Evolutionary conservation across 345 rosid species (phyloP).

Genomic region (Eucalyptus pauciflora): DNA sequence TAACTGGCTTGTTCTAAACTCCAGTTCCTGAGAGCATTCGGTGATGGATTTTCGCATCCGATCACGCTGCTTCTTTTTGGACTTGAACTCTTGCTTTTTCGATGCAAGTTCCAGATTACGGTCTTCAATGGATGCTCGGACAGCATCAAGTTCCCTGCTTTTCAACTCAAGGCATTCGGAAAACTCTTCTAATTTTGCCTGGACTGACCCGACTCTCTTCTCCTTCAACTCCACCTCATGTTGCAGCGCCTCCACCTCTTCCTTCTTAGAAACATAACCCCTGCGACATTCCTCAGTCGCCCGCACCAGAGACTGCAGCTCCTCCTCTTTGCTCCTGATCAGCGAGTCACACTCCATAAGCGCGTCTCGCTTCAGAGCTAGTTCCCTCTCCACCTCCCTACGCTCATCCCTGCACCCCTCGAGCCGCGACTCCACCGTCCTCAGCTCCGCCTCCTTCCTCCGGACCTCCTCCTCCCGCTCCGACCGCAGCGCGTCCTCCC

Average conservation of each 20-base stretch:
- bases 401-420: background rate
- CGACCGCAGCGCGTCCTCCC: background rate
- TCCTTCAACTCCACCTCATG: background rate
- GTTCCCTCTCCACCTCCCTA: background rate
- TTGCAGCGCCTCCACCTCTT: background rate
- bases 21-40: conserved; percentile 1
- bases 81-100: background rate
- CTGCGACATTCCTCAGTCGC: background rate
- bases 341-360: background rate
- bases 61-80: conserved; percentile 5
- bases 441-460: conserved; percentile 1
- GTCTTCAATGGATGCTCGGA: background rate
- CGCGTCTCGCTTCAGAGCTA: background rate
- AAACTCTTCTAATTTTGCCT: background rate
- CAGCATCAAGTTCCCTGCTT: background rate
- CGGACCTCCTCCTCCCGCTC: background rate
- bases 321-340: background rate
- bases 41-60: background rate
- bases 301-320: background rate
- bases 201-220: background rate
- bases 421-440: background rate
- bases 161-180: background rate
- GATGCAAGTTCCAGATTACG: background rate
- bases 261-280: background rate
- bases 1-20: background rate